Conservation (phyloP, 805 yeast species). For the Hanseniaspora occidentalis region DNA sequence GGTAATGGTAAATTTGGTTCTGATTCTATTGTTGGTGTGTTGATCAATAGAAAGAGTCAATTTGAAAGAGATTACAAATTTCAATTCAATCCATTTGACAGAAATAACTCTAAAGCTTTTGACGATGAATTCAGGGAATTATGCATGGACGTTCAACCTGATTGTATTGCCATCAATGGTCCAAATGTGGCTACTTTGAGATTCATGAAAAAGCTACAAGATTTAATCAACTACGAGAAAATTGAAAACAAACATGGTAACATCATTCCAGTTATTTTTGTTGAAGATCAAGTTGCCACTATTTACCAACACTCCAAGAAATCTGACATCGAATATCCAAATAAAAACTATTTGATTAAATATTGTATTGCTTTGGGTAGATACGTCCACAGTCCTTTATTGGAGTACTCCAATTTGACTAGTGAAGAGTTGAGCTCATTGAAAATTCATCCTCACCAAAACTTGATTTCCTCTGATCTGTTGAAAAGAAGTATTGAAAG, state of each 20-base stretch:
- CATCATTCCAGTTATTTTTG: conserved; percentile 61
- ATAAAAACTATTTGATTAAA: conserved; percentile 64
- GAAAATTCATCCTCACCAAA: conserved; percentile 62
- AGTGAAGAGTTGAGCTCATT: conserved; percentile 63
- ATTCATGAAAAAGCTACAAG: conserved; percentile 42
- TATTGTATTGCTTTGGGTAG: conserved; percentile 87
- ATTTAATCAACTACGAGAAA: conserved; percentile 36
- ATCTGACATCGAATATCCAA: conserved; percentile 70
- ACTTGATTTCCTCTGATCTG: conserved; percentile 49
- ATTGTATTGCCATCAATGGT: conserved; percentile 84
- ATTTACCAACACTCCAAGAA: conserved; percentile 70
- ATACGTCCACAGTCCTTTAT: conserved; percentile 82
- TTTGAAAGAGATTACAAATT: conserved; percentile 68
- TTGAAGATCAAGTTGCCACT: conserved; percentile 86
- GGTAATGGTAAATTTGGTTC: conserved; percentile 75
- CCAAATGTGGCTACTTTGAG: conserved; percentile 61
- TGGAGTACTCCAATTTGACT: conserved; percentile 68
- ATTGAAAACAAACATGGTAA: conserved; percentile 43
- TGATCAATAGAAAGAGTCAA: conserved; percentile 69
- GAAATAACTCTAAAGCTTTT: conserved; percentile 40
- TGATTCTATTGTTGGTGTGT: conserved; percentile 78
- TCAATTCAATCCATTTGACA: conserved; percentile 48
- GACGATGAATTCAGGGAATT: conserved; percentile 47
- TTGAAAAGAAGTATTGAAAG: conserved; percentile 59
- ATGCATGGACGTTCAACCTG: conserved; percentile 61